Evolutionary conservation across 2,329 filamentous ascomycete species (phyloP).

Genomic region (Colletotrichum graminicola): DNA sequence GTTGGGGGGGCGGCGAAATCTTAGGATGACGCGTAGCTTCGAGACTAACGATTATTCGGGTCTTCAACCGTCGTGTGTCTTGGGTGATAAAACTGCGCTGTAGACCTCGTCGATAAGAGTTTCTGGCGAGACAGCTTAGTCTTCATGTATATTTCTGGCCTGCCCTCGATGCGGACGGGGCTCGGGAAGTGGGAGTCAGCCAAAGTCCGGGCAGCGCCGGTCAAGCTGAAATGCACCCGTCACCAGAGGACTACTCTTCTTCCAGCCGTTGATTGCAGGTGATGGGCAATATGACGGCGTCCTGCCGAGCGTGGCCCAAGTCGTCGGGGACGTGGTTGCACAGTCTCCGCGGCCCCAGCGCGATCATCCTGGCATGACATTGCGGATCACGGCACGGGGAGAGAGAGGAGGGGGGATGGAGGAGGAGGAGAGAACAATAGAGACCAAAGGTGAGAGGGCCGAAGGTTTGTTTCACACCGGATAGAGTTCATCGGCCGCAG

Average conservation of each 20-base stretch:
- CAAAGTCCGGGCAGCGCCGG: slow-evolving; percentile 13
- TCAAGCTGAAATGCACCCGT: neutral
- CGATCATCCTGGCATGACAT: slow-evolving; percentile 11
- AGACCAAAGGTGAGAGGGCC: neutral
- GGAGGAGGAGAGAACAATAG: neutral
- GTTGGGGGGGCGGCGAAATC: neutral
- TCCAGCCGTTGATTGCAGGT: neutral
- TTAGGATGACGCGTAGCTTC: slow-evolving; percentile 31
- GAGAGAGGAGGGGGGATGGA: neutral
- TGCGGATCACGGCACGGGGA: slow-evolving; percentile 8
- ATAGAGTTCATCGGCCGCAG: slow-evolving; percentile 30
- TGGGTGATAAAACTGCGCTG: slow-evolving; percentile 10
- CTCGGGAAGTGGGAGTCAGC: neutral
- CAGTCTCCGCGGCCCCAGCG: slow-evolving; percentile 5
- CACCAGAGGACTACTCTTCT: neutral
- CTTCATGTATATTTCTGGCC: neutral
- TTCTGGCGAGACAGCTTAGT: neutral
- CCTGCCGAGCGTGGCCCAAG: slow-evolving; percentile 4
- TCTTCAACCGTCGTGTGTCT: slow-evolving; percentile 1
- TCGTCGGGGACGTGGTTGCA: slow-evolving; percentile 9
- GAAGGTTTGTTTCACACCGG: slow-evolving; percentile 41
- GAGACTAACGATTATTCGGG: neutral
- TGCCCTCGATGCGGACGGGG: neutral
- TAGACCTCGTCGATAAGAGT: neutral
- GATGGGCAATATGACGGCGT: neutral